Evolutionary conservation across 129 eudicot genomes (phyloP), one percentile per base, ranked within the genome.

Genomic region (Daucus carota): DNA sequence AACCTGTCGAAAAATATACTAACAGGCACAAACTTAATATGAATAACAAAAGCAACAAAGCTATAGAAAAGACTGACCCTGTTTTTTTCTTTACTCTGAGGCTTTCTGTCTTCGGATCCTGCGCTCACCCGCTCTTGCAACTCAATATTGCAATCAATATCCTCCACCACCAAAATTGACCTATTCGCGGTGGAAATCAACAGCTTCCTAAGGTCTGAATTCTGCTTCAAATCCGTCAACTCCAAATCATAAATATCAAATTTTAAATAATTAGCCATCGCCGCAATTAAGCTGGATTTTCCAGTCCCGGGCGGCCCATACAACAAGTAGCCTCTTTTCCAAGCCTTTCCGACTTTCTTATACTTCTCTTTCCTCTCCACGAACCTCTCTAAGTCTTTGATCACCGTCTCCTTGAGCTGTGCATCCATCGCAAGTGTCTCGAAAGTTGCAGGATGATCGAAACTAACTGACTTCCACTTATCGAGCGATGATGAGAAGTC

Each of bases 311-410:
- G 91, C 16, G 91, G 96, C 3, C 96, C 96, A 57, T 89, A 83
- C 93, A 90, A 75, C 82, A 90, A 69, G 22, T 88, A 86, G 73
- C 93, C 96, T 81, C 96, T 80, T 75, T 88, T 90, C 96, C 96
- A 90, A 3, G 96, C 96, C 80, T 90, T 90, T 18, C 96, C 89
- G 1, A 88, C 85, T 36, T 70, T 84, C 70, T 85, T 60, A 17
- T 88, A 90, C 33, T 76, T 82, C 33, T 86, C 91, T 47, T 75
- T 82, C 83, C 93, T 78, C 67, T 50, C 52, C 29, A 90, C 78
- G 79, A 88, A 90, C 81, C 83, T 76, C 65, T 90, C 91, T 38
- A 90, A 63, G 78, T 90, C 93, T 73, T 75, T 78, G 78, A 80
- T 41, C 33, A 90, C 77, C 62, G 40, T 79, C 59, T 79, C 85